Evolutionary conservation across 495 filamentous ascomycete species (phyloP).

Genomic region (Podospora pseudocomata): DNA sequence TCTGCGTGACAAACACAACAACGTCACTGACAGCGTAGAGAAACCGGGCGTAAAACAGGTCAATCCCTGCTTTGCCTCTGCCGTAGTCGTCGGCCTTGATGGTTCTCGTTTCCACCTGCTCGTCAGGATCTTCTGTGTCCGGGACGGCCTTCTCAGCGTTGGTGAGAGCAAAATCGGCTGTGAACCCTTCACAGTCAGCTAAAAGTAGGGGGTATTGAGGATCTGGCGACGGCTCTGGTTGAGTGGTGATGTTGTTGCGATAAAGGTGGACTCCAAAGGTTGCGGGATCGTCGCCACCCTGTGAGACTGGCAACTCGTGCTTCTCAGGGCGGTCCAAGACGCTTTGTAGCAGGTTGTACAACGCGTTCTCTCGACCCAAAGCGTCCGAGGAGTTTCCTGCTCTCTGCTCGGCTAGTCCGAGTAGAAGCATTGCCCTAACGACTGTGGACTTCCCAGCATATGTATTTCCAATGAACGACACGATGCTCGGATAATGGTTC

Average conservation of each 20-base stretch:
- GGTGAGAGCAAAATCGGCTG: background rate
- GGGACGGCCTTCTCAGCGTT: background rate
- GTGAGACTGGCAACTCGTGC: background rate
- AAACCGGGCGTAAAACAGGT: constrained; percentile 10
- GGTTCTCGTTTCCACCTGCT: background rate
- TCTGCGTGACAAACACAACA: constrained; percentile 9
- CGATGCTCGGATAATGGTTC: constrained; percentile 8
- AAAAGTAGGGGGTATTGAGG: constrained; percentile 10
- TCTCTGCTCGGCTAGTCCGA: background rate
- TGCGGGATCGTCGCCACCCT: background rate
- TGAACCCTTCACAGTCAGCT: constrained; percentile 12
- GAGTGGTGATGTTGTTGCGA: background rate
- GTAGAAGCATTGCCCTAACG: constrained; percentile 9
- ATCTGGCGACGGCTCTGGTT: background rate
- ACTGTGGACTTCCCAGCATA: constrained; percentile 10
- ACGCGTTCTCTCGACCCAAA: background rate
- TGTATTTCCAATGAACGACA: constrained; percentile 13
- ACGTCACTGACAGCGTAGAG: constrained; percentile 13
- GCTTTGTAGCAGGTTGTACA: background rate
- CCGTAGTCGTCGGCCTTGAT: constrained; percentile 9
- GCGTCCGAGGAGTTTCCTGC: background rate
- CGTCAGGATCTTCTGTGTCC: background rate
- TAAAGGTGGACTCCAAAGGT: background rate
- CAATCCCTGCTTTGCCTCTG: constrained; percentile 1
- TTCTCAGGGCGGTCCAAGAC: background rate